Percentiles rank a stretch among this genome's conserved stretches.
These are phyloP conservation scores for Aspergillus taichungensis DNA, from an alignment of 495 filamentous ascomycete species.

Conservation along the genomic window DNA sequence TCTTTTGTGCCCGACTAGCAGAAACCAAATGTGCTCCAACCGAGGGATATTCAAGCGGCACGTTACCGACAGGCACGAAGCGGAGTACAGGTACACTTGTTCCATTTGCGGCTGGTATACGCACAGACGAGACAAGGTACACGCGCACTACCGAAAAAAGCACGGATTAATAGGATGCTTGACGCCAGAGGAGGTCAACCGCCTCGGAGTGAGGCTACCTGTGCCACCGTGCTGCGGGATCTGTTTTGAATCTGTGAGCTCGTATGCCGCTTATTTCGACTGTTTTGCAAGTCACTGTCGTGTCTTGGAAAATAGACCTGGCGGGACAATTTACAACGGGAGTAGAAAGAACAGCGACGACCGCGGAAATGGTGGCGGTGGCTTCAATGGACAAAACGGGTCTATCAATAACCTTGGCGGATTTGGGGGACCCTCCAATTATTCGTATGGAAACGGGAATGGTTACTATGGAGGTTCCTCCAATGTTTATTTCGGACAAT, in stretches of 20 bases:
- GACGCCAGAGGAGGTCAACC: not conserved
- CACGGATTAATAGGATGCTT: not conserved
- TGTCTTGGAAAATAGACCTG: too few species aligned
- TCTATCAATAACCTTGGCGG: too few species aligned
- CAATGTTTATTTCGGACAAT: too few species aligned
- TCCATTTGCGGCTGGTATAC: not conserved
- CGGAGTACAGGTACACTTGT: not conserved
- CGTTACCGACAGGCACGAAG: not conserved
- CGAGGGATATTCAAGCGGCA: constrained; percentile 1
- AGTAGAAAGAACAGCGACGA: too few species aligned
- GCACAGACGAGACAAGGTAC: constrained; percentile 3
- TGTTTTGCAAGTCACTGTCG: not conserved
- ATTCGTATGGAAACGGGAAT: too few species aligned
- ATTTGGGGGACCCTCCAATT: too few species aligned
- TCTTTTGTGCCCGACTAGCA: not conserved
- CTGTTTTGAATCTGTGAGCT: not conserved
- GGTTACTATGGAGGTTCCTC: too few species aligned
- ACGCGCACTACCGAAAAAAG: not conserved
- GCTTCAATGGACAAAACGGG: too few species aligned
- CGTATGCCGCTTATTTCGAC: constrained; percentile 5
- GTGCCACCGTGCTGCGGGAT: not conserved
- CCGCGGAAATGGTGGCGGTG: too few species aligned
- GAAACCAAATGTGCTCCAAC: not conserved
- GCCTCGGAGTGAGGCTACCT: not conserved
- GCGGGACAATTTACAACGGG: too few species aligned